Percentiles rank a stretch among this genome's conserved stretches.
phyloP scores from a whole-genome alignment of 2,329 filamentous ascomycete genomes.

The Pseudocercospora musae region DNA sequence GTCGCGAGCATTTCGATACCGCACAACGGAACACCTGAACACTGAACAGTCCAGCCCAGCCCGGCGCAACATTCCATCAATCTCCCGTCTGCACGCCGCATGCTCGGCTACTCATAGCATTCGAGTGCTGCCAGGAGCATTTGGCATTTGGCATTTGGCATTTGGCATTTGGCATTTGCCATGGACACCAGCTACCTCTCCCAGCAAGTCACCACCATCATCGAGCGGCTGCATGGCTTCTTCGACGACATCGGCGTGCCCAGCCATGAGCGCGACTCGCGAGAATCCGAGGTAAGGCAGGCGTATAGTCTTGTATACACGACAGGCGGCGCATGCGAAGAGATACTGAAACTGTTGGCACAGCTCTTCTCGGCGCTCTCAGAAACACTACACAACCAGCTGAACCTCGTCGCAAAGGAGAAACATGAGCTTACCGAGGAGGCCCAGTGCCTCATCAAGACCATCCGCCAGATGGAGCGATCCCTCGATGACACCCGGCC shows the following conservation, averaged over 20 bases:
- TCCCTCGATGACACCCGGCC: slow-evolving; percentile 75
- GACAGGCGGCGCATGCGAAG: neutral
- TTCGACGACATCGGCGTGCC: slow-evolving; percentile 99
- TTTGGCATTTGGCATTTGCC: too few species aligned
- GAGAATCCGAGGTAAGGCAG: slow-evolving; percentile 81
- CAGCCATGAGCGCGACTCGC: slow-evolving; percentile 81
- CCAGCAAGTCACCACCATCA: slow-evolving; percentile 92
- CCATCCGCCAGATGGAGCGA: slow-evolving; percentile 88
- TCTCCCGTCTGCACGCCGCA: neutral
- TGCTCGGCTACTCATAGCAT: neutral
- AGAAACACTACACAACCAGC: slow-evolving; percentile 85
- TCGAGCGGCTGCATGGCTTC: slow-evolving; percentile 85
- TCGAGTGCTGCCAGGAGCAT: slow-evolving; percentile 28
- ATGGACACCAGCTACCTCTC: slow-evolving; percentile 93
- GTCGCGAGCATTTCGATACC: neutral
- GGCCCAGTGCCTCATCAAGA: slow-evolving; percentile 76
- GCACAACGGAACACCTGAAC: neutral
- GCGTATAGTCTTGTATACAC: neutral
- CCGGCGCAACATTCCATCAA: neutral
- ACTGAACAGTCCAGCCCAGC: too few species aligned
- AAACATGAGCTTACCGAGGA: slow-evolving; percentile 90
- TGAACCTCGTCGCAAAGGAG: slow-evolving; percentile 79
- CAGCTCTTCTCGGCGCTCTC: slow-evolving; percentile 90
- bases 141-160: too few species aligned
- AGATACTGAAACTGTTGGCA: slow-evolving; percentile 2